Base-by-base conservation (phyloP, 192 early-diverging fungal genomes). In the Oehlia diaphana region DNA sequence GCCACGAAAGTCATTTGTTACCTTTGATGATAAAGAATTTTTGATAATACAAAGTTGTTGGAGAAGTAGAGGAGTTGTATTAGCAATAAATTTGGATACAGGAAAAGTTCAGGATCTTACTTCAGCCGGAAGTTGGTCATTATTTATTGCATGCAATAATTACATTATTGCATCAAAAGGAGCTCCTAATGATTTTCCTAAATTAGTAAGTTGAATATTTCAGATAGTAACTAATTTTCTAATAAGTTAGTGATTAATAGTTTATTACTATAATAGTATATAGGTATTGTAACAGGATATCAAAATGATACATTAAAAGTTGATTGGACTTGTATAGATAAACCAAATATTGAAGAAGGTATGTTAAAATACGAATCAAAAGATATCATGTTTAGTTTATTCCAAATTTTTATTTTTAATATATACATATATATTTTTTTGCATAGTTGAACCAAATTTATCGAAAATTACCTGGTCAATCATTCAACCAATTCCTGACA, bases 51-150 rank as follows among this genome's bases (percentile, higher is more conserved):
- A 71, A 42, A 82, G 73, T 35, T 37, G 50, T 12, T 83, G 84
- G 81, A 64, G 86, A 19, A 81, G 75, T 19, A 79, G 83, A 50
- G 71, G 79, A 35, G 80, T 79, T 10, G 37, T 81, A 21, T 68
- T 86, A 53, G 66, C 78, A 2, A 81, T 82, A 47, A 83, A 95
- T 58, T 37, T 87, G 0, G 37, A 80, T 0, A 83, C 81, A 5
- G 89, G 90, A 8, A 31, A 49, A 26, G 88, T 93, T 3, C 70
- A 83, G n/a, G 81, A 88, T 63, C 80, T 92, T 47, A 84, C 90
- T 14, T 86, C 88, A 2, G 42, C 53, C 16, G 86, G 86, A 26
- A 83, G 86, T 26, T 87, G 82, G 67, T 79, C 72, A 14, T 75
- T 87, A 21, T 77, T 94, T 4, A 84, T 86, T 44, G 85, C 84